Conservation (phyloP, 305 asterid genomes). For the Withania somnifera region DNA sequence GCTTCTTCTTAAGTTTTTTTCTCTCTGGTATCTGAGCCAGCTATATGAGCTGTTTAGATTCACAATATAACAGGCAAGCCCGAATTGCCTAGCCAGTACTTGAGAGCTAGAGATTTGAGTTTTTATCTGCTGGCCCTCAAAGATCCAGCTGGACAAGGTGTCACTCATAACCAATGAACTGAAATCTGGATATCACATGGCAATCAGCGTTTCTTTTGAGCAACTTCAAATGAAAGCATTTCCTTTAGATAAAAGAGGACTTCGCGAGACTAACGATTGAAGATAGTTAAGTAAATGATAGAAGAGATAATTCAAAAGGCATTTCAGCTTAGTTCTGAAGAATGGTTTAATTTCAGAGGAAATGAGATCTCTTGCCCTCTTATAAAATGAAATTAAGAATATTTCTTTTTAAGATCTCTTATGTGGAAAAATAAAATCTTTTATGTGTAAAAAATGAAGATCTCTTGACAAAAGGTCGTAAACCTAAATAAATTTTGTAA, state of each 20-base stretch:
- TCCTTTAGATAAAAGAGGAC: neutral
- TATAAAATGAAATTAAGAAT: no score
- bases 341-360: neutral
- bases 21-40: neutral
- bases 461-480: no score
- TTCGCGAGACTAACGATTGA: neutral
- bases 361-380: no score
- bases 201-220: neutral
- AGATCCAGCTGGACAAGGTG: neutral
- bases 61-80: neutral
- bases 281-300: neutral
- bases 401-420: no score
- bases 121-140: neutral
- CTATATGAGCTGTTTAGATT: neutral
- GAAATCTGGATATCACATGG: no score
- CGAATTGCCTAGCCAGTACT: neutral
- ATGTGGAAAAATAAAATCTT: no score
- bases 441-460: no score
- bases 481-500: no score
- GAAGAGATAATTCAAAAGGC: neutral
- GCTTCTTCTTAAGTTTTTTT: neutral
- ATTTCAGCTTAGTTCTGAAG: neutral
- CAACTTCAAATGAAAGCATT: neutral
- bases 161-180: neutral
- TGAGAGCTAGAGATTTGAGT: neutral